Base-by-base conservation (phyloP, 345 rosid species). In the Sisymbrium irio region DNA sequence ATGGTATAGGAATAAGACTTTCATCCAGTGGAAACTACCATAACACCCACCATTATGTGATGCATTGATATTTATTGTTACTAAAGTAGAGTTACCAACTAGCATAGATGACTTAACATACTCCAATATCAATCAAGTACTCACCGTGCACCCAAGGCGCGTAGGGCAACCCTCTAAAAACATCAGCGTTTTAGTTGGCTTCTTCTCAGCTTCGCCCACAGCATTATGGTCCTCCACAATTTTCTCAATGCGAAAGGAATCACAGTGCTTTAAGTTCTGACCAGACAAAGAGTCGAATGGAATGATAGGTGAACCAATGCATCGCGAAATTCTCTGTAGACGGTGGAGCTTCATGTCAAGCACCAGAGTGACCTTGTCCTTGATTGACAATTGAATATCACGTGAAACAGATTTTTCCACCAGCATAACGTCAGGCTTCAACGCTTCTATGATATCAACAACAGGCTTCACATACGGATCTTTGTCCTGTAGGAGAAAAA, bases 261-360 rank as follows among this genome's bases (percentile, higher is more conserved):
- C 92, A 51, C 98, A 95, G 3, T 86, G 88, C 83, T 83, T 90
- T 73, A 87, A 79, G 83, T 90, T 87, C 65, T 82, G 87, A 72
- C 64, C 73, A n/a, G 76, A 63, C 63, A 87, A 78, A 75, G 82
- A 47, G 42, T 88, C 90, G 14, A 86, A 74, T 15, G 94, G 78
- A 37, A 82, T 30, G 72, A 95, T 86, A 15, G 85, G 85, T 32
- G 88, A 87, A 61, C 97, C 97, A 56, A 92, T 95, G 77, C 89
- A 95, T 10, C 82, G 87, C 33, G 99, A 86, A 32, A 95, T 80
- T 84, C 99, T 85, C 75, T 92, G 83, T 22, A 95, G 79, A 30
- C 97, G 96, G 74, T 92, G 96, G 33, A 87, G 89, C 82, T 95
- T 95, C 94, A 92, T 92, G 66, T 95, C 98, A 60, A 85, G 84